phyloP scores from a whole-genome alignment of 768 basidiomycete genomes.

The Rhodotorula diobovata region DNA sequence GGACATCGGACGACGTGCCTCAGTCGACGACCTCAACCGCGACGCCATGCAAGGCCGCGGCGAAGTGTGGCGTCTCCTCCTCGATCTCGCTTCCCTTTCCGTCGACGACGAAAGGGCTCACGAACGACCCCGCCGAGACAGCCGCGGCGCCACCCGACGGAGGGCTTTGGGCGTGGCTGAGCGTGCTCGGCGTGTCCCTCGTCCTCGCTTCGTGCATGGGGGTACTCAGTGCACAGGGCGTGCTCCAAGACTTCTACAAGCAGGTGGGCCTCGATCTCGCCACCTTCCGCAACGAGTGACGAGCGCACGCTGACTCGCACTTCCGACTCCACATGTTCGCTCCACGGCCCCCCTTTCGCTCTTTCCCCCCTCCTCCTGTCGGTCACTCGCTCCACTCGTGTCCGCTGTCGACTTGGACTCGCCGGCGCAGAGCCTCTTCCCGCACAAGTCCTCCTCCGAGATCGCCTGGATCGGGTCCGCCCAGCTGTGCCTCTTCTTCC shows the following conservation, averaged over 20 bases:
- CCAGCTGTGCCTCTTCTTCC: slow-evolving; percentile 45
- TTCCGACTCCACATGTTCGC: too few species aligned
- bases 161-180: slow-evolving; percentile 13
- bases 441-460: slow-evolving; percentile 33
- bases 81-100: too few species aligned
- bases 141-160: slow-evolving; percentile 17
- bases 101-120: neutral
- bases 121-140: neutral
- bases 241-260: slow-evolving; percentile 49
- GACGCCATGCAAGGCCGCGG: neutral
- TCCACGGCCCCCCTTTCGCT: too few species aligned
- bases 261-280: neutral
- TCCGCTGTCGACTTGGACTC: too few species aligned
- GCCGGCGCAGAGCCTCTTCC: slow-evolving; percentile 38
- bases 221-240: slow-evolving; percentile 48
- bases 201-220: slow-evolving; percentile 41
- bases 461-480: slow-evolving; percentile 46
- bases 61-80: neutral
- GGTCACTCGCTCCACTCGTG: too few species aligned
- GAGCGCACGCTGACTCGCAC: too few species aligned
- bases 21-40: neutral
- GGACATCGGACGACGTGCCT: too few species aligned
- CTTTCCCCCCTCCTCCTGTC: too few species aligned
- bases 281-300: neutral
- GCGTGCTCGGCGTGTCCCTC: slow-evolving; percentile 27